A percentile compares a stretch with the other conserved stretches of the same genome.
Evolutionary conservation across 768 basidiomycete species (phyloP).

Genomic region (Cystofilobasidium ferigula): DNA sequence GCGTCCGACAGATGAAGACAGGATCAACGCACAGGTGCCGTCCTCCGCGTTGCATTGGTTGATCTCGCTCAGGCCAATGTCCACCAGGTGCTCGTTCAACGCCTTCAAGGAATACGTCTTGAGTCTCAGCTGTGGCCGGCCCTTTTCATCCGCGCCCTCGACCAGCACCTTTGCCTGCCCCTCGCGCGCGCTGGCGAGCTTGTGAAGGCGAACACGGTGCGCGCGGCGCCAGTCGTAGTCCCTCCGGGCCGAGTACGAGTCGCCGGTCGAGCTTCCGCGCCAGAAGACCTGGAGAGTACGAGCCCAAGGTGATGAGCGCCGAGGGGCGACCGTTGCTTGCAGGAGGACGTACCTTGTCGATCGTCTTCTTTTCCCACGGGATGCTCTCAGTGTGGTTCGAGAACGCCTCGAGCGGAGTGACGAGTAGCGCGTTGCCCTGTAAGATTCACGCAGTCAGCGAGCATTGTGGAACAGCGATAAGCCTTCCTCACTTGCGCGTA

Average conservation of each 20-base stretch:
- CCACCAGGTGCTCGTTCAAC: slow-evolving; percentile 16
- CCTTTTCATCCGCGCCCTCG: background rate
- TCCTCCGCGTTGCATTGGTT: slow-evolving; percentile 13
- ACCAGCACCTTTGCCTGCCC: slow-evolving; percentile 9
- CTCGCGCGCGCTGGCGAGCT: background rate
- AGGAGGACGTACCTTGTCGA: background rate
- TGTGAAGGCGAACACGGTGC: slow-evolving; percentile 14
- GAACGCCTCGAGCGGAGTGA: background rate
- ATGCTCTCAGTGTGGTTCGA: background rate
- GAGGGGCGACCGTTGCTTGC: background rate
- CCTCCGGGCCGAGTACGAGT: background rate
- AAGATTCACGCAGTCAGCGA: background rate
- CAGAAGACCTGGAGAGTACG: slow-evolving; percentile 10
- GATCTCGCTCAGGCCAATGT: slow-evolving; percentile 14
- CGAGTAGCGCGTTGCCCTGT: background rate
- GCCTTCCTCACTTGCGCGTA: background rate
- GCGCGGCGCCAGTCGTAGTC: slow-evolving; percentile 15
- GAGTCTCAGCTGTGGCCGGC: background rate
- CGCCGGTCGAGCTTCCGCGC: slow-evolving; percentile 21
- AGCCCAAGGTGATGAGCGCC: too few relatives aligned
- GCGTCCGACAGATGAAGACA: background rate
- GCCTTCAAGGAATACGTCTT: background rate
- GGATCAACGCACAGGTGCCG: slow-evolving; percentile 12
- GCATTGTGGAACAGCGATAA: too few relatives aligned
- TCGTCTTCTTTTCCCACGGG: background rate